A percentile compares a stretch with the other conserved stretches of the same genome.
phyloP scores from a whole-genome alignment of 805 yeast genomes.

The Myxozyma neglecta region DNA sequence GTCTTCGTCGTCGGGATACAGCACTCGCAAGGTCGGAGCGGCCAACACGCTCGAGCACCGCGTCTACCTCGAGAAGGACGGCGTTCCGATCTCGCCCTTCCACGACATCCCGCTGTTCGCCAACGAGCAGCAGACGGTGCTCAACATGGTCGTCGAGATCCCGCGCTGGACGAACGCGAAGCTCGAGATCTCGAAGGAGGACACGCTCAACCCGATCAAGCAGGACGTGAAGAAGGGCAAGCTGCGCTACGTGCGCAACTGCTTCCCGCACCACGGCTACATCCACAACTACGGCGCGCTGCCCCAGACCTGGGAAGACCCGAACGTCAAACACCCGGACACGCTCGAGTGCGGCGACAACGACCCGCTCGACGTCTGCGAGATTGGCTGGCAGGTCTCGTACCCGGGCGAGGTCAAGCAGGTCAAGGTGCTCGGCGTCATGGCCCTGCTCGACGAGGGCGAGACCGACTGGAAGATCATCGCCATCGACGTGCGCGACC shows the following conservation, averaged over 20 bases:
- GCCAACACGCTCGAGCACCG: constrained; percentile 93
- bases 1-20: constrained; percentile 49
- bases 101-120: constrained; percentile 93
- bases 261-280: constrained; percentile 98
- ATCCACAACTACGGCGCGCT: constrained; percentile 98
- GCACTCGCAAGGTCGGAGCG: constrained; percentile 92
- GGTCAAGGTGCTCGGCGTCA: constrained; percentile 89
- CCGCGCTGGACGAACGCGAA: constrained; percentile 99
- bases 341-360: constrained; percentile 75
- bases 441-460: constrained; percentile 95
- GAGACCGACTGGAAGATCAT: constrained; percentile 97
- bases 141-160: constrained; percentile 91
- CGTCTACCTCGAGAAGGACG: constrained; percentile 87
- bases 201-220: constrained; percentile 82
- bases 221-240: constrained; percentile 97
- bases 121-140: constrained; percentile 83
- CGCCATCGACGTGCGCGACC: constrained; percentile 84
- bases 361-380: constrained; percentile 94
- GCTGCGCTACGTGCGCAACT: constrained; percentile 82
- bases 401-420: constrained; percentile 71
- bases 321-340: constrained; percentile 52
- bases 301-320: constrained; percentile 99
- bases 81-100: constrained; percentile 92
- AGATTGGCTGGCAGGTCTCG: constrained; percentile 67
- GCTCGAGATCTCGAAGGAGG: constrained; percentile 73